Conservation (phyloP, 805 yeast genomes). For the Jamesozyma gamospora region DNA sequence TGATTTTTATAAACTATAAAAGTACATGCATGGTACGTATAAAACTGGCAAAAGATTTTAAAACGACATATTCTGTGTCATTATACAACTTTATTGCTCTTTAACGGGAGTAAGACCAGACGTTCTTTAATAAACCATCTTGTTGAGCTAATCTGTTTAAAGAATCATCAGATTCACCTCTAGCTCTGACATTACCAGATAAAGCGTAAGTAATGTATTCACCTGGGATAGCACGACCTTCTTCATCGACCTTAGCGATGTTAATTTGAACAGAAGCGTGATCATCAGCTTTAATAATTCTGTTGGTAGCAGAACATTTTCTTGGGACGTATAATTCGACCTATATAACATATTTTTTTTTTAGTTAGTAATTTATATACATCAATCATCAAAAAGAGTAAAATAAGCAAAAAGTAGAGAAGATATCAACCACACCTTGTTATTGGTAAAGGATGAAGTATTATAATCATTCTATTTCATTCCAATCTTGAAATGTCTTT, state of each 20-base stretch:
- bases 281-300: constrained; percentile 99
- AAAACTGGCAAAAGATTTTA: background rate
- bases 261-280: constrained; percentile 98
- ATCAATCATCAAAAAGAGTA: too few species aligned
- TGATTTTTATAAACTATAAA: constrained; percentile 2
- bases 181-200: constrained; percentile 93
- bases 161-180: constrained; percentile 99
- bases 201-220: constrained; percentile 90
- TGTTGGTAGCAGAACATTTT: constrained; percentile 99
- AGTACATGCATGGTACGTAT: constrained; percentile 2
- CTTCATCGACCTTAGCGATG: constrained; percentile 96
- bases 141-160: constrained; percentile 98
- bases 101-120: constrained; percentile 92
- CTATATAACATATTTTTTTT: too few species aligned
- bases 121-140: constrained; percentile 96
- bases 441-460: too few species aligned
- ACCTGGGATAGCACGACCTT: constrained; percentile 91
- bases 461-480: too few species aligned
- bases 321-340: constrained; percentile 99
- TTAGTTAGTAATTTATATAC: too few species aligned
- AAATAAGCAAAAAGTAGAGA: too few species aligned
- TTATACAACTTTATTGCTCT: background rate
- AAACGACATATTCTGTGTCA: background rate
- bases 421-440: too few species aligned
- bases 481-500: too few species aligned